phyloP scores from a whole-genome alignment of 2,329 filamentous ascomycete genomes.

The Diaporthe amygdali region DNA sequence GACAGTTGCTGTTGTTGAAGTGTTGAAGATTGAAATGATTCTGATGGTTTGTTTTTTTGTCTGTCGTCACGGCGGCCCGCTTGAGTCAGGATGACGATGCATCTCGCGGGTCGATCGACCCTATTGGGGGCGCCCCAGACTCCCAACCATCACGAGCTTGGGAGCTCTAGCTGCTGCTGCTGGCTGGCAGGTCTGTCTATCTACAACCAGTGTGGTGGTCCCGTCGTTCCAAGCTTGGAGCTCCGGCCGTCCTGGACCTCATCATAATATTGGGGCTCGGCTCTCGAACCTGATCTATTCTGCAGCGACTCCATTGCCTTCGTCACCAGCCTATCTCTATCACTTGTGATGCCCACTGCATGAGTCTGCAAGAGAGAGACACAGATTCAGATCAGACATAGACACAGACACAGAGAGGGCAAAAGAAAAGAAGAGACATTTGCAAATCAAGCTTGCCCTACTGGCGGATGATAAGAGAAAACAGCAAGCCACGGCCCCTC shows the following conservation, averaged over 20 bases:
- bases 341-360: too few species aligned
- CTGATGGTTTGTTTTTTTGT: not conserved
- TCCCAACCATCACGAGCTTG: not conserved
- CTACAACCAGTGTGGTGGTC: not conserved
- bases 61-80: not conserved
- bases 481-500: not conserved
- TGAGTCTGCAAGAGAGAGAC: too few species aligned
- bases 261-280: not conserved
- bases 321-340: not conserved
- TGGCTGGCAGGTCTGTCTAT: not conserved
- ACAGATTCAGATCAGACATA: not conserved
- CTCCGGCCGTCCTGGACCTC: not conserved
- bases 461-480: not conserved
- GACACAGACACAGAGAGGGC: not conserved
- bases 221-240: not conserved
- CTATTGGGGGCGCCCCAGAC: not conserved
- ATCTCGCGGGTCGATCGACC: not conserved
- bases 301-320: not conserved
- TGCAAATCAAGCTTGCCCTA: not conserved
- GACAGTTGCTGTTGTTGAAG: not conserved
- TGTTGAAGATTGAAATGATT: not conserved
- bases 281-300: not conserved
- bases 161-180: not conserved
- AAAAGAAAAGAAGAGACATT: not conserved
- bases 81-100: conserved; percentile 6